A percentile compares a stretch with the other conserved stretches of the same genome.
phyloP scores from a whole-genome alignment of 1,284 basidiomycete genomes.

The Cryptococcus hybrid region DNA sequence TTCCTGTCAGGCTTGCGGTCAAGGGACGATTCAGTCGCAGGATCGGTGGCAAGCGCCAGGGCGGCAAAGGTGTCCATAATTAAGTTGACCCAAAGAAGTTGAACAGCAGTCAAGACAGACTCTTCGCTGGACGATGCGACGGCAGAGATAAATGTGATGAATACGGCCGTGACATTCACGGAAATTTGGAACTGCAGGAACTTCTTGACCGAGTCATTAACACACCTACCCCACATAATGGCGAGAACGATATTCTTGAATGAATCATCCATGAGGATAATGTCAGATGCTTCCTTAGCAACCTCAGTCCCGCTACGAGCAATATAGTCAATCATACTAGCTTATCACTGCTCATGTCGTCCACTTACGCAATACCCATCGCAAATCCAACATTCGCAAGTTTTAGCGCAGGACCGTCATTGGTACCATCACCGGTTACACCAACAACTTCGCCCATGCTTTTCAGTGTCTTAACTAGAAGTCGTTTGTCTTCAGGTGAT shows the following conservation, averaged over 20 bases:
- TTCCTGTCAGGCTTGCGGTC: conserved; percentile 88
- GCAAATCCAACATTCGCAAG: conserved; percentile 92
- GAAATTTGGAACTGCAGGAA: conserved; percentile 98
- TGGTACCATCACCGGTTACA: conserved; percentile 97
- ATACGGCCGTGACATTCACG: conserved; percentile 91
- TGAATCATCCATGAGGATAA: conserved; percentile 98
- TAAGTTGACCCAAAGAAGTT: conserved; percentile 71
- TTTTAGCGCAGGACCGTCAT: conserved; percentile 96
- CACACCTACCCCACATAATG: conserved; percentile 98
- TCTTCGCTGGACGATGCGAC: conserved; percentile 71
- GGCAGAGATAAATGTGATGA: conserved; percentile 90
- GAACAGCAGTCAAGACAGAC: conserved; percentile 91
- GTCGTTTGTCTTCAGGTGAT: conserved; percentile 94
- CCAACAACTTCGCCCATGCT: conserved; percentile 88
- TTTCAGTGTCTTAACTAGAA: conserved; percentile 86
- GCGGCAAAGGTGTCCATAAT: conserved; percentile 96
- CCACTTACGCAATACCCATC: conserved; percentile 81
- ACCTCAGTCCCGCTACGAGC: conserved; percentile 77
- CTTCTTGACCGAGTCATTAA: conserved; percentile 96
- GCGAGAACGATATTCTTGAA: conserved; percentile 95
- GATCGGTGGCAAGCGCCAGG: conserved; percentile 93
- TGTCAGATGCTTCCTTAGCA: conserved; percentile 98
- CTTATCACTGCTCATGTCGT: background rate
- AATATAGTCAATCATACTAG: too few species aligned
- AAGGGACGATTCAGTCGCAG: conserved; percentile 75